These are phyloP conservation scores for Alternaria incomplexa DNA, from an alignment of 2,329 filamentous ascomycete species.

Conservation along the genomic window DNA sequence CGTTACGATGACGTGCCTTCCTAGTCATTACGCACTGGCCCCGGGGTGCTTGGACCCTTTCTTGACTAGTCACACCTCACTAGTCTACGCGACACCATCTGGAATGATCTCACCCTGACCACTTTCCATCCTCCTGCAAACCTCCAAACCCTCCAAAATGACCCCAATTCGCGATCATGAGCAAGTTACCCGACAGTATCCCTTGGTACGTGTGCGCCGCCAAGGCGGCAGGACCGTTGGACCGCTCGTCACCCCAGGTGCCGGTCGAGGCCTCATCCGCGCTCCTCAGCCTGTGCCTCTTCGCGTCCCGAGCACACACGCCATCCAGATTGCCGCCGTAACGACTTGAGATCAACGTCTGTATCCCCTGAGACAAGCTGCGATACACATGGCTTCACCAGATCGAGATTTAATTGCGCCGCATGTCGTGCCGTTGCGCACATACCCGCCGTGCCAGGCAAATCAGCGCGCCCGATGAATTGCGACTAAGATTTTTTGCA, in stretches of 20 bases:
- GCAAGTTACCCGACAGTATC: background rate
- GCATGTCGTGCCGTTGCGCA: background rate
- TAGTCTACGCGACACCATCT: too few species aligned
- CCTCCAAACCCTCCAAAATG: too few species aligned
- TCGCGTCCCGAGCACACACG: background rate
- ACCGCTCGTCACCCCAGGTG: background rate
- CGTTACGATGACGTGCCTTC: background rate
- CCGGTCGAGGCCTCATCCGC: background rate
- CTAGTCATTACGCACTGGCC: too few species aligned
- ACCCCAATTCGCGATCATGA: too few species aligned
- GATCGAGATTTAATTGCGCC: background rate
- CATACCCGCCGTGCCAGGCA: background rate
- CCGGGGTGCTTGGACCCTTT: too few species aligned
- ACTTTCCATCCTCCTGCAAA: too few species aligned
- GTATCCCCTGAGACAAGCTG: background rate
- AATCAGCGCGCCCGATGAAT: background rate
- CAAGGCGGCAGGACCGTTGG: background rate
- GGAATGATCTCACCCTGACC: too few species aligned
- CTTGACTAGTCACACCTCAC: too few species aligned
- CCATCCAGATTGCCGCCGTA: background rate
- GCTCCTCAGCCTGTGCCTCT: background rate
- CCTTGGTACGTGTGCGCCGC: background rate
- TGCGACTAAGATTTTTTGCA: background rate
- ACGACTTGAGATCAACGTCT: background rate
- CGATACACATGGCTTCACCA: background rate